Evolutionary conservation across 2,329 filamentous ascomycete species (phyloP).

Genomic region (Ophiostoma piceae): DNA sequence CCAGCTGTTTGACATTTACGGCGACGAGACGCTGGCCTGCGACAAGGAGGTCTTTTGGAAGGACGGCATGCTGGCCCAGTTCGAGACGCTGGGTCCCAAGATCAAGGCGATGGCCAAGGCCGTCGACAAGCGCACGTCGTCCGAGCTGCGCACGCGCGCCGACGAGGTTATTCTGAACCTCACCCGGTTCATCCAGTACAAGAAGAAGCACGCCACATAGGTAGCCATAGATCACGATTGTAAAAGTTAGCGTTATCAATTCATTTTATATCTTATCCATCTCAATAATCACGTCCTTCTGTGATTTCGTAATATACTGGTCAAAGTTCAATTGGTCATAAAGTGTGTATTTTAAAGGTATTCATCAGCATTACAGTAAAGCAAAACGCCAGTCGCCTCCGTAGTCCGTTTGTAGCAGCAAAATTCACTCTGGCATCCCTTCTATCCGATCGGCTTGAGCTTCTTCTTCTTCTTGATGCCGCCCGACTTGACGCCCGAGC

Average conservation of each 20-base stretch:
- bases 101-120: slow-evolving; percentile 52
- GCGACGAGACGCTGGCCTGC: slow-evolving; percentile 53
- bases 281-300: too few species aligned
- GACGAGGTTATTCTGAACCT: slow-evolving; percentile 60
- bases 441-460: slow-evolving; percentile 53
- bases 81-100: slow-evolving; percentile 52
- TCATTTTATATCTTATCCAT: too few species aligned
- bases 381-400: neutral
- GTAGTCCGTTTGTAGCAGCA: neutral
- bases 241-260: neutral
- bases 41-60: slow-evolving; percentile 62
- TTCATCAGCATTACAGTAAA: neutral
- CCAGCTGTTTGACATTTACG: slow-evolving; percentile 63
- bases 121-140: slow-evolving; percentile 54
- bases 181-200: slow-evolving; percentile 58
- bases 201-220: slow-evolving; percentile 48
- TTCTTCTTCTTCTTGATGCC: slow-evolving; percentile 60
- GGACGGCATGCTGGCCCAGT: slow-evolving; percentile 53
- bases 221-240: neutral
- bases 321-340: neutral
- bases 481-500: slow-evolving; percentile 21
- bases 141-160: slow-evolving; percentile 53
- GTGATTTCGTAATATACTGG: too few species aligned
- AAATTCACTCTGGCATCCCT: neutral
- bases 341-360: neutral